These are phyloP conservation scores for Solanum arcanum DNA, from an alignment of 257 asterid genomes.

Conservation along the genomic window DNA sequence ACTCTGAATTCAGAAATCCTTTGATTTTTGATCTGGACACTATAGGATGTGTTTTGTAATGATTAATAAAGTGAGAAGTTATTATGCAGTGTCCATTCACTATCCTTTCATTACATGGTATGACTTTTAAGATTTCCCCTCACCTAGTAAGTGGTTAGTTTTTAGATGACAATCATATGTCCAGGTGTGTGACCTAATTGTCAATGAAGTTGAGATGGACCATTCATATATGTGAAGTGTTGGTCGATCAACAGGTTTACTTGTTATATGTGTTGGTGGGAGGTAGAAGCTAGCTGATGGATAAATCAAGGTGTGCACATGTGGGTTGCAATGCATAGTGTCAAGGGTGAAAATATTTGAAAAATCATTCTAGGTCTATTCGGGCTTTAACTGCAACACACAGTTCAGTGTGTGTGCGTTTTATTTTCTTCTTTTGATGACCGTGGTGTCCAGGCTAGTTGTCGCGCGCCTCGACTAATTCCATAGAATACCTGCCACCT, in stretches of 20 bases:
- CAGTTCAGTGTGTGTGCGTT: neutral
- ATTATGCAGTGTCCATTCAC: neutral
- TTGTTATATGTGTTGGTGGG: neutral
- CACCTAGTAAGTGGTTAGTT: neutral
- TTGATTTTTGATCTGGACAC: neutral
- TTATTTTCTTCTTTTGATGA: neutral
- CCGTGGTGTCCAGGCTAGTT: neutral
- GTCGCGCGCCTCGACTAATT: neutral
- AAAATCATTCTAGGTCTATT: neutral
- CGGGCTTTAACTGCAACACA: neutral
- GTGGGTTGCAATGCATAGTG: neutral
- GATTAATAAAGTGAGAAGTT: neutral
- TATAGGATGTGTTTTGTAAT: neutral
- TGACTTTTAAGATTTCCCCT: neutral
- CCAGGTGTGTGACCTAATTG: neutral
- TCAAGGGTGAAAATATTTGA: neutral
- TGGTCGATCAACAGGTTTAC: neutral
- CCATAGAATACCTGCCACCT: neutral
- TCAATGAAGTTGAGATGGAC: neutral
- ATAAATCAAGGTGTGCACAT: neutral
- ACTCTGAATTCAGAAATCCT: neutral
- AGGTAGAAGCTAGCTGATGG: neutral
- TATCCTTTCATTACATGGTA: neutral
- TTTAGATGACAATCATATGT: neutral
- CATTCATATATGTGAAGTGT: neutral